Evolutionary conservation across 345 rosid genomes (phyloP).

Genomic region (Bruguiera parviflora): DNA sequence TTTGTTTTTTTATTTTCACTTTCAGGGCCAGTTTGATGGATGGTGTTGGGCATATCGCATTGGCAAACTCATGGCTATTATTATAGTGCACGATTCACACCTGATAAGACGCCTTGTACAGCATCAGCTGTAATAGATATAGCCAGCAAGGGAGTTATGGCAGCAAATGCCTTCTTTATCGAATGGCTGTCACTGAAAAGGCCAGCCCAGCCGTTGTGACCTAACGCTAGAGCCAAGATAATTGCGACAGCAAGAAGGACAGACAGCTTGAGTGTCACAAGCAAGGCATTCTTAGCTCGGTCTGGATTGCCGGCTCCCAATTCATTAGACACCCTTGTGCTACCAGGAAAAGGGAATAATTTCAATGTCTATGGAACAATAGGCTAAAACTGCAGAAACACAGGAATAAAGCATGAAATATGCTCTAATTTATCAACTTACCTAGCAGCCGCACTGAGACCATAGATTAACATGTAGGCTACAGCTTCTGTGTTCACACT

Average conservation of each 20-base stretch:
- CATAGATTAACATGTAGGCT: slow-evolving; percentile 62
- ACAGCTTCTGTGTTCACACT: slow-evolving; percentile 63
- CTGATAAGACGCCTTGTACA: slow-evolving; percentile 65
- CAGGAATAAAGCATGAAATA: not conserved
- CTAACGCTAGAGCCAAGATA: slow-evolving; percentile 40
- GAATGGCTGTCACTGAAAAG: slow-evolving; percentile 44
- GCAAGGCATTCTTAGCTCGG: slow-evolving; percentile 9
- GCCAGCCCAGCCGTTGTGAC: slow-evolving; percentile 61
- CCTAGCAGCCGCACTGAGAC: slow-evolving; percentile 86
- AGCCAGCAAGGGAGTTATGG: slow-evolving; percentile 54
- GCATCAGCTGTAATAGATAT: slow-evolving; percentile 54
- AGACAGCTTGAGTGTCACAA: slow-evolving; percentile 20
- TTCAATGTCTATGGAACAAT: not conserved
- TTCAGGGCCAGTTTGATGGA: not conserved
- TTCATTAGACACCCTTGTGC: slow-evolving; percentile 44
- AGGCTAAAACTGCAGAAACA: not conserved
- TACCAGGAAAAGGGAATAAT: not conserved
- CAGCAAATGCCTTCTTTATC: slow-evolving; percentile 43
- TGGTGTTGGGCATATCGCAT: not conserved
- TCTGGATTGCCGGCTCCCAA: slow-evolving; percentile 55
- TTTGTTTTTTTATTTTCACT: too few species aligned
- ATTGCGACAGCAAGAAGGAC: slow-evolving; percentile 46
- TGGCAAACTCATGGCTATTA: too few species aligned
- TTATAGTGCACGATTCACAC: slow-evolving; percentile 17
- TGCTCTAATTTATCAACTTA: slow-evolving; percentile 8